Evolutionary conservation across 495 filamentous ascomycete genomes (phyloP), one percentile per base, ranked within the genome.

Genomic region (Venustampulla echinocandica): DNA sequence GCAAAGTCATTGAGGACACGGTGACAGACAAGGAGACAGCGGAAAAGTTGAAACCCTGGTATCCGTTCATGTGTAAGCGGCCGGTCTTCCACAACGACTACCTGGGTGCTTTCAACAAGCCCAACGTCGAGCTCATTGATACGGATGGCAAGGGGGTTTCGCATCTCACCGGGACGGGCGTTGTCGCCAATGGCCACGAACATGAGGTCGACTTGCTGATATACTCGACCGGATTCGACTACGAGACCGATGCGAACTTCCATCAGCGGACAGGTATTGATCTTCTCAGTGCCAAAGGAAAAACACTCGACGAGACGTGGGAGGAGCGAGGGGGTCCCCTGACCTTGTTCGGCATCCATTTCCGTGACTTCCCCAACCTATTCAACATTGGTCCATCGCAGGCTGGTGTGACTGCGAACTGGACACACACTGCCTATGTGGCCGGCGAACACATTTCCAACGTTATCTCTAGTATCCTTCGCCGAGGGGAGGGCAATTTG

Each of bases 291-390:
- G 7, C 7, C 27, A 13, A 30, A 6, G 27, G 27, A 30, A 30
- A 13, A 30, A 13, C 6, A 13, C 13, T 30, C 7, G 7, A 30
- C 6, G 27, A 30, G 6, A 30, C 6, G 27, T 30, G 27, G 27
- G 6, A 6, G 27, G 6, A 6, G 7, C 6, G 13, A 7, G 27
- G 13, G 7, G 6, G 13, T 30, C 7, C 27, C n/a, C n/a, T n/a
- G 27, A 30, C 27, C 7, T 13, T 30, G 27, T 30, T 30, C 13
- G 27, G 27, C 7, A 13, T 30, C 13, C 7, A 6, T 13, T 7
- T 13, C 6, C 6, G 13, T 13, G 7, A 30, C 7, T 78, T 78
- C 44, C 76, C 77, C 18, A 80, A 79, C 44, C 51, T 79, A 11
- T 77, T 79, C 58, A 68, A 67, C 41, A 39, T 63, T 0, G 66